Conservation (phyloP, 2,329 filamentous ascomycete genomes). For the Aspergillus pseudoglaucus region DNA sequence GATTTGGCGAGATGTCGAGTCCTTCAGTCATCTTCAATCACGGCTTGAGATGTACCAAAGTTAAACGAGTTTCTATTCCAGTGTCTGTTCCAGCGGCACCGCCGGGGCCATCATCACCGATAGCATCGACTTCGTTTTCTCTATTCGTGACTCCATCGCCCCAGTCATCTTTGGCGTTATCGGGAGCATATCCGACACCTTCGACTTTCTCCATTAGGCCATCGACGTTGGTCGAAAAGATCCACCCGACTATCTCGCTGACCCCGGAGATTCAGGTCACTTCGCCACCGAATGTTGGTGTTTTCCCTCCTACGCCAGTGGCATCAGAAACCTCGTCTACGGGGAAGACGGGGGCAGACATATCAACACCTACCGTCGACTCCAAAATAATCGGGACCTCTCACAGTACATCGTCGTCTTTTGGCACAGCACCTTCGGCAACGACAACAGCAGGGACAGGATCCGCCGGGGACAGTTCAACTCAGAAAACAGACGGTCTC, state of each 20-base stretch:
- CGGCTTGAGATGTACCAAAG: conserved; percentile 19
- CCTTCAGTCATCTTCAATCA: conserved; percentile 17
- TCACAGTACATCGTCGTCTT: background rate
- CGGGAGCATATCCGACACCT: background rate
- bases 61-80: conserved; percentile 9
- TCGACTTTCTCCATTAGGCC: background rate
- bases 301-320: background rate
- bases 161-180: background rate
- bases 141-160: background rate
- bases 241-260: background rate
- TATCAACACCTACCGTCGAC: background rate
- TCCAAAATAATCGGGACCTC: background rate
- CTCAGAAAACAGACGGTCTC: background rate
- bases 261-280: background rate
- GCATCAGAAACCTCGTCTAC: background rate
- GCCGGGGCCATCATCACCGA: background rate
- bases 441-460: background rate
- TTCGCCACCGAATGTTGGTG: background rate
- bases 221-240: background rate
- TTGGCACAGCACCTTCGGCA: background rate
- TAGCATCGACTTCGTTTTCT: background rate
- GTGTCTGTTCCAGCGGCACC: background rate
- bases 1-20: conserved; percentile 20
- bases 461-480: background rate
- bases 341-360: background rate